These are phyloP conservation scores for Reutealis trisperma DNA, from an alignment of 345 rosid species.

Conservation along the genomic window DNA sequence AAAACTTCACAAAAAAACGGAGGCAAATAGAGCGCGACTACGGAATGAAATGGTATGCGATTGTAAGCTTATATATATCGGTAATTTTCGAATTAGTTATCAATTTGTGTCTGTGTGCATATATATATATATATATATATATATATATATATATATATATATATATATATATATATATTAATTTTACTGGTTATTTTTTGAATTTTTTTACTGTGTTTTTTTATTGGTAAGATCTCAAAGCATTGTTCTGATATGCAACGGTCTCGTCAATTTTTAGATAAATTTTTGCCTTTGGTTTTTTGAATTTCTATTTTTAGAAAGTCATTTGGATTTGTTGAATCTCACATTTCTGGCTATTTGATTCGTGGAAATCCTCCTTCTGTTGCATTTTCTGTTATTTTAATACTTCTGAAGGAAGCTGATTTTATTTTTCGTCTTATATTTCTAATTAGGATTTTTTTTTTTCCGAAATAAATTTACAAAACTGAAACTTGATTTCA, in stretches of 20 bases:
- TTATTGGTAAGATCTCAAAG: slow-evolving; percentile 23
- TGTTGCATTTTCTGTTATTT: slow-evolving; percentile 1
- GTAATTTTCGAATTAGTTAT: slow-evolving; percentile 1
- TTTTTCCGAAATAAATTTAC: not conserved
- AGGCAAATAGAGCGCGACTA: slow-evolving; percentile 47
- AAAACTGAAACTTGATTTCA: not conserved
- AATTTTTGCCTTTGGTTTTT: not conserved
- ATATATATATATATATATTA: not conserved
- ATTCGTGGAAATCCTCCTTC: not conserved
- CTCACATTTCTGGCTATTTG: not conserved
- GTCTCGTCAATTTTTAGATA: not conserved
- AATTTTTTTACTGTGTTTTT: slow-evolving; percentile 8
- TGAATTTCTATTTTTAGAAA: not conserved
- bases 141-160: not conserved
- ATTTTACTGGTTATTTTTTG: slow-evolving; percentile 16
- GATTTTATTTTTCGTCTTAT: not conserved
- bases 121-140: not conserved
- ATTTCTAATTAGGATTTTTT: not conserved
- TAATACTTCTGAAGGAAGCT: not conserved
- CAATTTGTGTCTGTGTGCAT: not conserved
- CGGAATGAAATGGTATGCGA: slow-evolving; percentile 89
- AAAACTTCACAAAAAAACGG: slow-evolving; percentile 51
- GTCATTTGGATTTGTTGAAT: slow-evolving; percentile 3
- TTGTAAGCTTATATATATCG: slow-evolving; percentile 5
- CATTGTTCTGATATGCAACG: slow-evolving; percentile 22